A percentile compares a stretch with the other conserved stretches of the same genome.
Evolutionary conservation across 2,329 filamentous ascomycete species (phyloP).

Genomic region (Macrophomina phaseolina): DNA sequence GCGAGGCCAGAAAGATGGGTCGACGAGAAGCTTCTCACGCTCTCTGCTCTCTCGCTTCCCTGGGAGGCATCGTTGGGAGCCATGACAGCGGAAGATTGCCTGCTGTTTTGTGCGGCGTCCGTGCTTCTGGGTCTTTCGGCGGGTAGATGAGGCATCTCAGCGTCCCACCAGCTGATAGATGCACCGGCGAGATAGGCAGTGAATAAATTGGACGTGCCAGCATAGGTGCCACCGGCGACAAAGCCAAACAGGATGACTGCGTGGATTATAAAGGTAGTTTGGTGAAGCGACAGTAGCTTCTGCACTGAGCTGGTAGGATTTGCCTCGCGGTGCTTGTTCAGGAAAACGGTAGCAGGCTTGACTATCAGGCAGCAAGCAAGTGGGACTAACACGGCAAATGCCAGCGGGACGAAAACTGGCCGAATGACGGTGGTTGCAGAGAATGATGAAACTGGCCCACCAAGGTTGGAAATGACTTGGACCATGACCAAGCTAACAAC

Average conservation of each 20-base stretch:
- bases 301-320: slow-evolving; percentile 34
- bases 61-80: neutral
- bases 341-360: slow-evolving; percentile 46
- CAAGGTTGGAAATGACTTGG: slow-evolving; percentile 72
- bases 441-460: slow-evolving; percentile 46
- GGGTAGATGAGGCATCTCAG: slow-evolving; percentile 40
- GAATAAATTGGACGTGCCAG: slow-evolving; percentile 67
- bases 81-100: neutral
- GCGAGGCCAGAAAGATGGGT: slow-evolving; percentile 33
- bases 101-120: neutral
- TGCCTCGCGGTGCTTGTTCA: slow-evolving; percentile 42
- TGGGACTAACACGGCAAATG: slow-evolving; percentile 57
- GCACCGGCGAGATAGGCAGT: slow-evolving; percentile 66
- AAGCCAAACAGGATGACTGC: slow-evolving; percentile 57
- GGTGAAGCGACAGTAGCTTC: slow-evolving; percentile 35
- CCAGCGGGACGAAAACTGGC: slow-evolving; percentile 60
- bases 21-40: slow-evolving; percentile 2
- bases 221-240: slow-evolving; percentile 61
- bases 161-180: slow-evolving; percentile 65
- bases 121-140: slow-evolving; percentile 3
- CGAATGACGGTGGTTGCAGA: slow-evolving; percentile 53
- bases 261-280: slow-evolving; percentile 55
- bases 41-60: neutral
- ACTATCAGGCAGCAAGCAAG: slow-evolving; percentile 55
- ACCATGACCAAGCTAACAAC: slow-evolving; percentile 79